Evolutionary conservation across 2,329 filamentous ascomycete genomes (phyloP), one percentile per base, ranked within the genome.

Genomic region (Fusarium transvaalense): DNA sequence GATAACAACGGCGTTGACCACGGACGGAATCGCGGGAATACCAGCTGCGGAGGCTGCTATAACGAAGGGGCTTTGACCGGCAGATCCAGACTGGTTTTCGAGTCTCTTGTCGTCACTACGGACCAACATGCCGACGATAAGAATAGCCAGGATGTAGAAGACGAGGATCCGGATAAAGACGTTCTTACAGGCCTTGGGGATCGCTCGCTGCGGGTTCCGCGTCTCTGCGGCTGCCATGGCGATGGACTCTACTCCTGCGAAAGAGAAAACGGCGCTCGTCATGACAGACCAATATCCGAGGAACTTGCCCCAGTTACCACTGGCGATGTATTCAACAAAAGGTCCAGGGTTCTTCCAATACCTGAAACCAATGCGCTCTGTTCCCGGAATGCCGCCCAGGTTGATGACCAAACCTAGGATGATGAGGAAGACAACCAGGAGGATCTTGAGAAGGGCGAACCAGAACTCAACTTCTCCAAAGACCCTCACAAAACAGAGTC

Each of bases 1-100:
- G 68, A 94, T 84, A 70, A 94, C 89, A 27, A 94, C 83, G 35
- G 91, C 91, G 76, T 95, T 95, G 78, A 94, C 89, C 56, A 94
- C 86, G 8, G 88, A 88, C 0, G 91, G 89, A 6, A 94, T 85
- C 9, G 85, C 89, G 6, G 82, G 83, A 59, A 94, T 89, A 1
- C 89, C 88, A 3, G 91, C 91, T 31, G 87, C 85, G 13, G 85
- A 83, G 37, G 90, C 88, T 19, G 91, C 92, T 66, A 94, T 92
- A 61, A 94, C 91, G 72, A 90, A 92, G 13, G 89, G 90, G 75
- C 73, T 75, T 48, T 75, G 73, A 1, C 68, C 71, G n/a, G 85
- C 83, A 23, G 77, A 81, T 34, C 82, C 83, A 32, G 78, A 81
- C n/a, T 76, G 76, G 47, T 81, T 74, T 71, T 82, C 76, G 35